These are phyloP conservation scores for Trichoderma pleuroti DNA, from an alignment of 2,329 filamentous ascomycete species.

Conservation along the genomic window DNA sequence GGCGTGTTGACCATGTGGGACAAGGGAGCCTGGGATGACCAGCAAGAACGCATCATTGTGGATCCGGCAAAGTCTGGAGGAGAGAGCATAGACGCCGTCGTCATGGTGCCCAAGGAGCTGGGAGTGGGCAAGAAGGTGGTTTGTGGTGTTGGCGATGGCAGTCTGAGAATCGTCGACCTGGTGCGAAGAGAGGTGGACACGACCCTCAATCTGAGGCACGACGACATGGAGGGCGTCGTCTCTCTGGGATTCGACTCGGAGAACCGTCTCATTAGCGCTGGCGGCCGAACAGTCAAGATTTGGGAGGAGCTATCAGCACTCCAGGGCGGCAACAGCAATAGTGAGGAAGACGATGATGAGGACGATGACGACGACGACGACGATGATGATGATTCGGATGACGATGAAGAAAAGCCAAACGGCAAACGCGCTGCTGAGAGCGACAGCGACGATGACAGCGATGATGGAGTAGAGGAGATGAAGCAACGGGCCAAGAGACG, in stretches of 20 bases:
- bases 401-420: constrained; percentile 39
- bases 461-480: constrained; percentile 35
- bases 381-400: constrained; percentile 45
- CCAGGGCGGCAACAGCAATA: constrained; percentile 42
- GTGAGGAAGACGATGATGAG: constrained; percentile 49
- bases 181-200: constrained; percentile 68
- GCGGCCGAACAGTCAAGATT: constrained; percentile 80
- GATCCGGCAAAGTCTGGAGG: constrained; percentile 60
- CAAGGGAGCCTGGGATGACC: constrained; percentile 89
- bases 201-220: constrained; percentile 62
- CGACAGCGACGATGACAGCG: constrained; percentile 37
- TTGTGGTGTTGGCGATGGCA: constrained; percentile 78
- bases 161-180: constrained; percentile 72
- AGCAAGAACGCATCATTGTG: constrained; percentile 82
- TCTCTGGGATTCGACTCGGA: constrained; percentile 79
- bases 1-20: constrained; percentile 93
- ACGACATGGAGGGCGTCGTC: constrained; percentile 82
- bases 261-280: constrained; percentile 84
- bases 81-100: constrained; percentile 78
- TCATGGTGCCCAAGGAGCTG: constrained; percentile 66
- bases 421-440: constrained; percentile 47
- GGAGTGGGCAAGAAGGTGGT: constrained; percentile 70
- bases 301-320: constrained; percentile 76
- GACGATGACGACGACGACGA: constrained; percentile 40
- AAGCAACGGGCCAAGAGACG: constrained; percentile 46